Evolutionary conservation across 352 stramenopile species (phyloP), one percentile per base, ranked within the genome.

Genomic region (Pythium periplocum): DNA sequence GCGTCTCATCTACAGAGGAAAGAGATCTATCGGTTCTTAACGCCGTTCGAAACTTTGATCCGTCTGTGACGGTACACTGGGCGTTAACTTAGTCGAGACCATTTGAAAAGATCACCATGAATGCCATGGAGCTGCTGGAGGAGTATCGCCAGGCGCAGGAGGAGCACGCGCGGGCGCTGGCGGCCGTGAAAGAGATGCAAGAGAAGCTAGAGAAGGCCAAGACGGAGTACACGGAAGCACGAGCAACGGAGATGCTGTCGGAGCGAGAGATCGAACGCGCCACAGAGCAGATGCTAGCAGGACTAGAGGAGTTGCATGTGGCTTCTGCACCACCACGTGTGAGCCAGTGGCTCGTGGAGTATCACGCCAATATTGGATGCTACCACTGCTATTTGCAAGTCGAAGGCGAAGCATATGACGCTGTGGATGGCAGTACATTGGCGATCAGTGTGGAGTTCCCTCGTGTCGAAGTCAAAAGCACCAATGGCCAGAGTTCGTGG

Each of bases 331-430:
- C 54, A 48, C 48, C 8, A 32, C 3, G 17, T 9, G 64, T 79
- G 32, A 50, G 37, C 2, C 43, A 67, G 36, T 81, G 59, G 32
- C 26, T 89, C 34, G 65, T 91, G 17, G 83, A 93, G 61, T 91
- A 86, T 32, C 77, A 93, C 34, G 75, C 71, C 33, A 91, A 93
- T 49, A 90, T 93, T 40, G 80, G 78, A 37, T 90, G 80, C 53
- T 93, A 93, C 45, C 75, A 90, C 53, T 87, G 76, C 52, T 90
- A 86, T 54, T 43, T 93, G 41, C 62, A 61, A 26, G 26, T 68
- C 34, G 59, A 59, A 4, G 51, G 17, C 2, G 59, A 57, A 4
- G 17, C 30, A 11, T 64, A 60, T 46, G 40, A 48, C 1, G 31
- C 41, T 1, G 53, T 75, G 2, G 57, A 77, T 8, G 59, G 63